These are phyloP conservation scores for Kluyveromyces dobzhanskii DNA, from an alignment of 805 yeast genomes.

Conservation along the genomic window DNA sequence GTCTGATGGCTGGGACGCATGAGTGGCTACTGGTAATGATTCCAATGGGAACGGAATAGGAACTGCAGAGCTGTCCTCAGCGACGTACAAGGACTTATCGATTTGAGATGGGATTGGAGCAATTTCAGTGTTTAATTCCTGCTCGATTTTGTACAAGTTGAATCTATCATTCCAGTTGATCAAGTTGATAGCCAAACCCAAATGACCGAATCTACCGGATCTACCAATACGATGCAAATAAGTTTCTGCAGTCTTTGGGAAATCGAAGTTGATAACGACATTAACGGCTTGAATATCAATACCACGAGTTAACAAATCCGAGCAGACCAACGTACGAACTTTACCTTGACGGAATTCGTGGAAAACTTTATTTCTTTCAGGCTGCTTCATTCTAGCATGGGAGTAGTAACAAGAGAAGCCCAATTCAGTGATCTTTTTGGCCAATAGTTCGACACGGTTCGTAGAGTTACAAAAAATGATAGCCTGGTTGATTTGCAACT, in stretches of 20 bases:
- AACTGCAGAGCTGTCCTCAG: constrained; percentile 60
- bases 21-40: constrained; percentile 37
- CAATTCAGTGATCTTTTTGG: constrained; percentile 91
- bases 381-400: constrained; percentile 96
- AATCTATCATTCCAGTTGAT: constrained; percentile 96
- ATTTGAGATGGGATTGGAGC: constrained; percentile 94
- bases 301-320: constrained; percentile 95
- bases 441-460: constrained; percentile 88
- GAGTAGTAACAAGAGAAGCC: constrained; percentile 96
- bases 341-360: constrained; percentile 98
- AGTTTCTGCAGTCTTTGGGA: constrained; percentile 97
- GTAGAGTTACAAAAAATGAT: constrained; percentile 97
- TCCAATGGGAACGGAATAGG: constrained; percentile 88
- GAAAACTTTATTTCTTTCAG: constrained; percentile 94
- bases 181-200: constrained; percentile 93
- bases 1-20: constrained; percentile 20
- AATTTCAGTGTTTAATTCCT: constrained; percentile 94
- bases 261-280: constrained; percentile 95
- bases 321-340: constrained; percentile 93
- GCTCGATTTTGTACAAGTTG: constrained; percentile 88
- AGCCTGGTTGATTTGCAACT: constrained; percentile 91
- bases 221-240: constrained; percentile 98
- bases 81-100: constrained; percentile 83
- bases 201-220: constrained; percentile 97
- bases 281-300: constrained; percentile 98